Conservation (phyloP, 352 stramenopile species). For the Phytophthora meadii region DNA sequence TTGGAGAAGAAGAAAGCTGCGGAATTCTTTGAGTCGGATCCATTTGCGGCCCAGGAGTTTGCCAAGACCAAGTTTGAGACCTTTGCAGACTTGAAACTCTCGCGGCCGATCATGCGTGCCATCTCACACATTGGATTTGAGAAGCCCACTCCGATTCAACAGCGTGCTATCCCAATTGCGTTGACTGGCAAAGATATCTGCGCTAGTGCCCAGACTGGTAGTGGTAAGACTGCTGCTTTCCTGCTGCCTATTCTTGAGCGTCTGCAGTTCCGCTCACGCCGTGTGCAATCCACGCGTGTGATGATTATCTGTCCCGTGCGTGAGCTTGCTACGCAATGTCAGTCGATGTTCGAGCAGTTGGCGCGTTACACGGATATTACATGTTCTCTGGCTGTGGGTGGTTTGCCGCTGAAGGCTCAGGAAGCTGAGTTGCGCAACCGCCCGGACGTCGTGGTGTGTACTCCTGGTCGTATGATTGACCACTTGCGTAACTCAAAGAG, state of each 20-base stretch:
- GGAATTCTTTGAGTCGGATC: slow-evolving; percentile 85
- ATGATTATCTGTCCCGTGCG: slow-evolving; percentile 98
- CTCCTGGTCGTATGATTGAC: slow-evolving; percentile 98
- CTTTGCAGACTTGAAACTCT: slow-evolving; percentile 98
- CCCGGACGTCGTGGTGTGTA: slow-evolving; percentile 98
- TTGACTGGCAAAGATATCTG: slow-evolving; percentile 98
- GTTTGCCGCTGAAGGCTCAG: slow-evolving; percentile 90
- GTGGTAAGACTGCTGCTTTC: slow-evolving; percentile 99
- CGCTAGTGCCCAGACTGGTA: slow-evolving; percentile 96
- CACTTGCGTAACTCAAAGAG: slow-evolving; percentile 97
- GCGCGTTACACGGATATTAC: slow-evolving; percentile 96
- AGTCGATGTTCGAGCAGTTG: slow-evolving; percentile 96
- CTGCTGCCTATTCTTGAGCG: slow-evolving; percentile 97
- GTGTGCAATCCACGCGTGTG: slow-evolving; percentile 91
- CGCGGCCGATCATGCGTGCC: slow-evolving; percentile 95
- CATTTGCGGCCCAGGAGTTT: slow-evolving; percentile 79
- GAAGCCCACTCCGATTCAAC: slow-evolving; percentile 95
- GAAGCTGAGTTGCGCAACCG: slow-evolving; percentile 95
- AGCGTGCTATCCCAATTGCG: slow-evolving; percentile 94
- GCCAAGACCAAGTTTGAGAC: slow-evolving; percentile 89
- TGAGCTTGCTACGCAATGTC: slow-evolving; percentile 96
- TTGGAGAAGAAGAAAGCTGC: slow-evolving; percentile 84
- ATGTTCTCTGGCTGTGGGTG: slow-evolving; percentile 93
- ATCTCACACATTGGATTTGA: slow-evolving; percentile 97
- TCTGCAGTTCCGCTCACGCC: slow-evolving; percentile 93